Percentiles rank a stretch among this genome's conserved stretches.
Conservation (phyloP, 2,329 filamentous ascomycete genomes). For the Trichoderma simmonsii region DNA sequence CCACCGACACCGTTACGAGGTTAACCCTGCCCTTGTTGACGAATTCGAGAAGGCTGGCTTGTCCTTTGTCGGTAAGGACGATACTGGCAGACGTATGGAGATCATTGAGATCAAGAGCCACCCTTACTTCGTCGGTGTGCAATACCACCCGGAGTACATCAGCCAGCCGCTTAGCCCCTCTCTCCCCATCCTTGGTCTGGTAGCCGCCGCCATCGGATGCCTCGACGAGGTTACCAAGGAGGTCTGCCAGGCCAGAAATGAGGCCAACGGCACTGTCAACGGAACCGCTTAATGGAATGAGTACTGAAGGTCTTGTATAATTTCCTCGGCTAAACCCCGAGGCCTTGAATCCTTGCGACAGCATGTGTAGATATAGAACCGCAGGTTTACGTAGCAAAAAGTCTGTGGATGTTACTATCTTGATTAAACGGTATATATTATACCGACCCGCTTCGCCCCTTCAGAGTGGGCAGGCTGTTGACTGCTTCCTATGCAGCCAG, state of each 20-base stretch:
- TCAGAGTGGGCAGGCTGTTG: not conserved
- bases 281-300: constrained; percentile 1
- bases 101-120: constrained; percentile 79
- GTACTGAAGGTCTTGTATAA: not conserved
- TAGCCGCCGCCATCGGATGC: constrained; percentile 71
- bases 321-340: not conserved
- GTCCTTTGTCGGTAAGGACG: constrained; percentile 75
- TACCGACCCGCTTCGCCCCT: not conserved
- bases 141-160: constrained; percentile 87
- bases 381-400: not conserved
- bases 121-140: constrained; percentile 73
- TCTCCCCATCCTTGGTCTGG: constrained; percentile 68
- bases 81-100: constrained; percentile 76
- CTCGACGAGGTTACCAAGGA: constrained; percentile 43
- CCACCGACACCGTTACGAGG: constrained; percentile 87
- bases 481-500: not conserved
- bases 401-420: not conserved
- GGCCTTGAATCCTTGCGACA: not conserved
- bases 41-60: constrained; percentile 66
- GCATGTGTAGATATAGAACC: constrained; percentile 1
- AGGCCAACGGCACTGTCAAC: not conserved
- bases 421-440: not conserved
- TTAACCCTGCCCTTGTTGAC: constrained; percentile 76
- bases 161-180: constrained; percentile 39
- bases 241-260: not conserved